These are phyloP conservation scores for Leccinellum rugosiceps DNA, from an alignment of 768 basidiomycete species.

Conservation along the genomic window DNA sequence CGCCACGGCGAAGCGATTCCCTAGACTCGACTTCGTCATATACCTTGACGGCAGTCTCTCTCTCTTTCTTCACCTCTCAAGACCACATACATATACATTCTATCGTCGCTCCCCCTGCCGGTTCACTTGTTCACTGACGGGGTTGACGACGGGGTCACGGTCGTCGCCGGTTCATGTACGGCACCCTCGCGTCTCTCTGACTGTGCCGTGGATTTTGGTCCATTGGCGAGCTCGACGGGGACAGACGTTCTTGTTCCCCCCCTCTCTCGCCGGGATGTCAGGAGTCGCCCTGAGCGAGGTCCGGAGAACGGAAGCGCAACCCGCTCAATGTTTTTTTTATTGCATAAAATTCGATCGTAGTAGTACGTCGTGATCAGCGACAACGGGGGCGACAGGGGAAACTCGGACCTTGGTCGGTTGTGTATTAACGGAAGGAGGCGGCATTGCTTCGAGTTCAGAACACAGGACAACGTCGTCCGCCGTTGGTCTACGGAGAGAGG, in stretches of 20 bases:
- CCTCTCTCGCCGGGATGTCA: neutral
- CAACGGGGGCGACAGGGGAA: neutral
- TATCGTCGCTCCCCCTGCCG: neutral
- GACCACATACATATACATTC: neutral
- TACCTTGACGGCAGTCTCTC: neutral
- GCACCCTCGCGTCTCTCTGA: neutral
- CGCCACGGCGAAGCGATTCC: neutral
- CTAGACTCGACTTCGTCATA: neutral
- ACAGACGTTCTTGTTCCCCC: neutral
- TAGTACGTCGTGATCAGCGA: neutral
- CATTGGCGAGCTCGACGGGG: neutral
- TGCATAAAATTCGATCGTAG: neutral
- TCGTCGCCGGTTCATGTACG: neutral
- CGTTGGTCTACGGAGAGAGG: too few relatives aligned
- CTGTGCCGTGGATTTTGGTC: neutral
- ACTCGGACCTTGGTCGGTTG: neutral
- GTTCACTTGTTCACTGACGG: neutral
- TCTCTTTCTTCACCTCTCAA: neutral
- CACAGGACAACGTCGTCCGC: too few relatives aligned
- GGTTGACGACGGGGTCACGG: neutral
- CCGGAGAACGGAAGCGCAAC: neutral
- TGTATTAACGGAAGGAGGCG: neutral
- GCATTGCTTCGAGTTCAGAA: too few relatives aligned
- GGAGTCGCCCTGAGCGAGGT: neutral
- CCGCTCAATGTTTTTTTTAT: neutral